Evolutionary conservation across 768 basidiomycete species (phyloP), one percentile per base, ranked within the genome.

Genomic region (Kwoniella dendrophila): DNA sequence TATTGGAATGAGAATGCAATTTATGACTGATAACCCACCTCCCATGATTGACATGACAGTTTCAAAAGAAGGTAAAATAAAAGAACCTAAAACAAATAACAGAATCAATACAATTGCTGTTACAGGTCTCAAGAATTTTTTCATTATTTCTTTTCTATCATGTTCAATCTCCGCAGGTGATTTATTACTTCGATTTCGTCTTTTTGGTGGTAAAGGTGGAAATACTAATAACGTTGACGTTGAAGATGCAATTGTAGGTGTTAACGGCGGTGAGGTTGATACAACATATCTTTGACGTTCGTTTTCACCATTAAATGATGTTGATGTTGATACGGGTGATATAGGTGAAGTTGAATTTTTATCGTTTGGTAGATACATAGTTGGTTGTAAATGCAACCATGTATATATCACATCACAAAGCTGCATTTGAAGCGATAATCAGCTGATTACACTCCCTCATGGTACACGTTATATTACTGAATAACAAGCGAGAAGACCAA

Each of bases 51-150:
- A 53, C 62, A 76, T 59, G 14, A 70, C 50, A 8, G 56, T 53
- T 47, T 76, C 72, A 45, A 76, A 76, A 18, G 59, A 62, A 5
- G 72, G 74, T 52, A 76, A 59, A 34, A 69, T 59, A 5, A 76
- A 45, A 8, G 65, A 72, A 2, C 66, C 74, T 10, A 73, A 40
- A 10, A 73, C 63, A 11, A 65, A 52, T 3, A 70, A 34, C 3
- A 67, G 41, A 14, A 72, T 64, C 1, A 73, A 57, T 12, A 64
- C 12, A 22, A 76, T 41, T 10, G 68, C 52, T 51, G 73, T 62
- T 6, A 64, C 24, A 5, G 72, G 70, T 32, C 74, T 61, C 18
- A 70, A 20, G 40, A 70, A 36, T 18, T 45, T 27, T 40, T 76
- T 76, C 26, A 66, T 12, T 1, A 59, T 50, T 63, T 76, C 74